Conservation (phyloP, 2,329 filamentous ascomycete species). For the Phaeosphaeriaceae sp. region DNA sequence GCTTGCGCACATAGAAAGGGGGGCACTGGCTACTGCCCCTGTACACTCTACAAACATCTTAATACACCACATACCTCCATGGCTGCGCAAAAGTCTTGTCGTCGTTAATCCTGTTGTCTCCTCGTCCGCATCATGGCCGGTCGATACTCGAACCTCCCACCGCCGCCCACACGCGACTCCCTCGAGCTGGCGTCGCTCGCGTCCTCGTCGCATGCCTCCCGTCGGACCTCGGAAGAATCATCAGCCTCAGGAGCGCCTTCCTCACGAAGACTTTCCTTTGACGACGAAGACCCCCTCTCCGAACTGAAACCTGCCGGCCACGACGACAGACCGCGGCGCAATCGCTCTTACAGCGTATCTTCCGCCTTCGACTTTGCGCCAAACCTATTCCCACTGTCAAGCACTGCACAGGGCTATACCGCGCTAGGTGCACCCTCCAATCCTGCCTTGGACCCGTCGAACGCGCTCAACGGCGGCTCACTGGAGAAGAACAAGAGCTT, state of each 20-base stretch:
- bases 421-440: constrained; percentile 81
- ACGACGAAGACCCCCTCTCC: constrained; percentile 80
- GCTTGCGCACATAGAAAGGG: constrained; percentile 12
- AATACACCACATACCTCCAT: constrained; percentile 26
- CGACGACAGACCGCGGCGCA: constrained; percentile 53
- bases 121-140: constrained; percentile 43
- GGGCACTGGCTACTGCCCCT: constrained; percentile 23
- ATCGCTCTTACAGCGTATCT: constrained; percentile 84
- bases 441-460: constrained; percentile 59
- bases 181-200: constrained; percentile 95
- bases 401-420: constrained; percentile 79
- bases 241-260: constrained; percentile 86
- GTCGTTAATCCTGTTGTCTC: constrained; percentile 21
- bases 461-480: constrained; percentile 74
- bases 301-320: constrained; percentile 63
- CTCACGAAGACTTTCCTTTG: constrained; percentile 88
- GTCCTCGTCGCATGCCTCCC: constrained; percentile 75
- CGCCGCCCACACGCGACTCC: constrained; percentile 75
- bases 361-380: constrained; percentile 96
- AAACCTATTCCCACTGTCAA: constrained; percentile 90
- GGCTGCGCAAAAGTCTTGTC: constrained; percentile 26
- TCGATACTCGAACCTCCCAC: constrained; percentile 47
- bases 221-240: constrained; percentile 74
- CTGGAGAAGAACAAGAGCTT: constrained; percentile 95
- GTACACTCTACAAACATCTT: background rate